phyloP scores from a whole-genome alignment of 108 stramenopile genomes.

The Phaeodactylum tricornutum region DNA sequence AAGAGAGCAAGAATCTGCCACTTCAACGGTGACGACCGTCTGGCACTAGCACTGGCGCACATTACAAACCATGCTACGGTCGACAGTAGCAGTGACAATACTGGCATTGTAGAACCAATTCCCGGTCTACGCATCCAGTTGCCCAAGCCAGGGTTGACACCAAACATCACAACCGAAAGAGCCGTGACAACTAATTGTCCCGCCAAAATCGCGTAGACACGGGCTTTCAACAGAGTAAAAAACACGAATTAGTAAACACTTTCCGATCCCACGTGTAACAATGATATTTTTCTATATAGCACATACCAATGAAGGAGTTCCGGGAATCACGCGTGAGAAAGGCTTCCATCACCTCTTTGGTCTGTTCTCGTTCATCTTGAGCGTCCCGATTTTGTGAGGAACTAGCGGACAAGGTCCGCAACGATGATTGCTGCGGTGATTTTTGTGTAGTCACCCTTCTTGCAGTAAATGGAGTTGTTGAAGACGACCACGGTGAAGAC shows the following conservation, averaged over 20 bases:
- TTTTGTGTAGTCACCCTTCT: too few species aligned
- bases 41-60: conserved; percentile 26
- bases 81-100: conserved; percentile 14
- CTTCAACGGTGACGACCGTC: conserved; percentile 54
- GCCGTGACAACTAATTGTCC: conserved; percentile 68
- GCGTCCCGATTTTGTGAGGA: too few species aligned
- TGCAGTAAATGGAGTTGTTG: too few species aligned
- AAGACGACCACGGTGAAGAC: too few species aligned
- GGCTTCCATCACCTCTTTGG: conserved; percentile 41
- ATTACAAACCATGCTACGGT: conserved; percentile 48
- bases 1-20: conserved; percentile 68
- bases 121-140: conserved; percentile 29
- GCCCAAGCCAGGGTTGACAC: conserved; percentile 25
- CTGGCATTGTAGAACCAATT: conserved; percentile 11
- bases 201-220: conserved; percentile 70
- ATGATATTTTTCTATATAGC: background rate
- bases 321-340: conserved; percentile 63
- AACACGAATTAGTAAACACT: conserved; percentile 9
- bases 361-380: conserved; percentile 10
- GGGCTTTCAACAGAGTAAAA: conserved; percentile 14
- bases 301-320: conserved; percentile 62
- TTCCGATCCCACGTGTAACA: background rate
- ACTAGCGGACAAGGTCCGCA: too few species aligned
- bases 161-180: conserved; percentile 43
- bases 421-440: too few species aligned